Base-by-base conservation (phyloP, 2,329 filamentous ascomycete species). In the Orbilia ellipsospora region DNA sequence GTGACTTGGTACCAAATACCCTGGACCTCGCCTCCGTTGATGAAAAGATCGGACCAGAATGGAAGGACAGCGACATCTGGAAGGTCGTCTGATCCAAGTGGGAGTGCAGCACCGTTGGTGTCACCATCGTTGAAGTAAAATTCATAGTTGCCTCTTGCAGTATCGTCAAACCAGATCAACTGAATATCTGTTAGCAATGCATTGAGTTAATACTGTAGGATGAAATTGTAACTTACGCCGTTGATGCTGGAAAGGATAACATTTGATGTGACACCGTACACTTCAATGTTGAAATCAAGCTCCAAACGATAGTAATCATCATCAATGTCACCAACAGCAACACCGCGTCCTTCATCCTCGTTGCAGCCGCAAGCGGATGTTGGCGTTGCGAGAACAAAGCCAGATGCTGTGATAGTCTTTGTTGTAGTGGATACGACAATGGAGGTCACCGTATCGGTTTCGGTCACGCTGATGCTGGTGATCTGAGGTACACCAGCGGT, bases 31-130 rank as follows among this genome's bases (percentile, higher is more conserved):
- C 64, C 64, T 2, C 26, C 59, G 10, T 69, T 65, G 52, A 69
- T 18, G 8, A 60, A 56, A 1, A 75, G 31, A 31, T 75, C 72
- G 0, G 64, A 31, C 72, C 72, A 75, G 54, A 69, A 75, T 28
- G 72, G 64, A 50, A 75, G 72, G 31, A 75, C 64, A 6, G 72
- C 64, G 36, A 75, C 45, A 51, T 75, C 64, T 16, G 72, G 72
- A 16, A 75, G 72, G 7, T 57, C 45, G 8, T 69, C 52, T 0
- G 59, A 23, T 10, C 48, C 59, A 12, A 69, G 45, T 15, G 72
- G 72, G 26, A 69, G 57, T n/a, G 16, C 20, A 28, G 52, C 64
- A 18, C 72, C 72, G 40, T 65, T 60, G 36, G n/a, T 50, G 28
- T 75, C 70, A 16, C 16, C 54, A 7, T 69, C 67, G n/a, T 18